Percentiles rank a stretch among this genome's conserved stretches.
Conservation (phyloP, 83 land plant genomes). For the Picea mariana region DNA sequence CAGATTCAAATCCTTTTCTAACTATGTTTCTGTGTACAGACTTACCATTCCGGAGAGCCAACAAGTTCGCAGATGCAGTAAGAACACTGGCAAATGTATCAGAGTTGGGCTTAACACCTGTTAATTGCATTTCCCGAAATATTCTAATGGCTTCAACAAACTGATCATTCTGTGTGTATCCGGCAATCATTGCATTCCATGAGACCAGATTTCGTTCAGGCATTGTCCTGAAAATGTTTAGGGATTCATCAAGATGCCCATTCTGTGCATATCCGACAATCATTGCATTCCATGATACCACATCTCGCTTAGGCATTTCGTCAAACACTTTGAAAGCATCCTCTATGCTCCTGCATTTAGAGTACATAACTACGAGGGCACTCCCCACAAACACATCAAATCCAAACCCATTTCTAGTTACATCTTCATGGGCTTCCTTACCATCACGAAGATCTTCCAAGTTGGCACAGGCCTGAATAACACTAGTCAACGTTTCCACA, state of each 20-base stretch:
- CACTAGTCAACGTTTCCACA: conserved; percentile 46
- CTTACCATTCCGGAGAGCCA: background rate
- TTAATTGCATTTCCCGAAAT: background rate
- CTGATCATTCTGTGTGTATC: background rate
- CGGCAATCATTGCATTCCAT: background rate
- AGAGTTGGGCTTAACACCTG: background rate
- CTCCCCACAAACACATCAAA: conserved; percentile 55
- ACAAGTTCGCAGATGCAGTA: background rate
- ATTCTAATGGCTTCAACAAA: background rate
- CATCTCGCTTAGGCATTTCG: conserved; percentile 40
- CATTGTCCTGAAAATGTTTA: background rate
- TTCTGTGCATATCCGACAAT: conserved; percentile 33
- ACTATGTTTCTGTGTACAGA: background rate
- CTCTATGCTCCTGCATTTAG: conserved; percentile 35
- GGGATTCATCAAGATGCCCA: background rate
- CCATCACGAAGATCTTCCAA: conserved; percentile 31
- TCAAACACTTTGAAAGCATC: conserved; percentile 50
- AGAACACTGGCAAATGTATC: background rate
- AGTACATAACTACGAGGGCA: conserved; percentile 55
- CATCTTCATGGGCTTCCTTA: conserved; percentile 29
- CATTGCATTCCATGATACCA: conserved; percentile 66
- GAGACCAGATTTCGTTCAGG: background rate
- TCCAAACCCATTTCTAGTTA: conserved; percentile 33
- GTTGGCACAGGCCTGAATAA: conserved; percentile 43
- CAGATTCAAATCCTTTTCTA: background rate